These are phyloP conservation scores for Gleditsia sinensis DNA, from an alignment of 306 rosid species.

Conservation along the genomic window DNA sequence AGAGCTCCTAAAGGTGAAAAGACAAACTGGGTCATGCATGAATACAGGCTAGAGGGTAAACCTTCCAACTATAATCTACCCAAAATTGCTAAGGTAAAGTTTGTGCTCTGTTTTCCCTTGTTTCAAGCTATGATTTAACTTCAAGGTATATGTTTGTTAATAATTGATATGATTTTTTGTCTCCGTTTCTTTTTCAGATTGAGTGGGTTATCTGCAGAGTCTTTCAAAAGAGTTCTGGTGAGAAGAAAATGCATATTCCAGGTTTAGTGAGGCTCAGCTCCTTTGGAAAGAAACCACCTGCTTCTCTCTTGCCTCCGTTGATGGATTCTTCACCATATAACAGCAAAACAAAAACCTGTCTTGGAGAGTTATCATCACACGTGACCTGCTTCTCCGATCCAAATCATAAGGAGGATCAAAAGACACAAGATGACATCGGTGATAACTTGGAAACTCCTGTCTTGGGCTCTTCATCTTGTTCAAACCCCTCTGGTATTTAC, in stretches of 20 bases:
- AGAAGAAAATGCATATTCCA: constrained; percentile 48
- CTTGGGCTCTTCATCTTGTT: constrained; percentile 27
- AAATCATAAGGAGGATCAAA: constrained; percentile 46
- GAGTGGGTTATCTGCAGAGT: constrained; percentile 89
- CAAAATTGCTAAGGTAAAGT: constrained; percentile 43
- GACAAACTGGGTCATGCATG: constrained; percentile 77
- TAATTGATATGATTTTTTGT: neutral
- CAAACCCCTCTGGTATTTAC: constrained; percentile 31
- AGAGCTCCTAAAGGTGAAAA: constrained; percentile 67
- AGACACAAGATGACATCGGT: constrained; percentile 33
- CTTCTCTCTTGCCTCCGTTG: constrained; percentile 56
- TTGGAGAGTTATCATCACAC: constrained; percentile 49
- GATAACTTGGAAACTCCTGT: constrained; percentile 24
- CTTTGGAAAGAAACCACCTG: constrained; percentile 23
- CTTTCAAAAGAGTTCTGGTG: constrained; percentile 52
- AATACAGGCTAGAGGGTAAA: constrained; percentile 54
- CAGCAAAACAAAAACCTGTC: constrained; percentile 40
- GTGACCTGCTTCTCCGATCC: constrained; percentile 75
- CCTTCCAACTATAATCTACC: constrained; percentile 36
- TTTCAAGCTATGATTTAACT: neutral
- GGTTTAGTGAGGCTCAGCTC: constrained; percentile 46
- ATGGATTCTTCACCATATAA: constrained; percentile 64
- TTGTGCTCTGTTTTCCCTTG: neutral
- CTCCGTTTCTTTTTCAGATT: constrained; percentile 51
- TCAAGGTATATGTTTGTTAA: neutral